Percentiles rank a stretch among this genome's conserved stretches.
Conservation (phyloP, 805 yeast genomes). For the Barnettozyma sucrosica region DNA sequence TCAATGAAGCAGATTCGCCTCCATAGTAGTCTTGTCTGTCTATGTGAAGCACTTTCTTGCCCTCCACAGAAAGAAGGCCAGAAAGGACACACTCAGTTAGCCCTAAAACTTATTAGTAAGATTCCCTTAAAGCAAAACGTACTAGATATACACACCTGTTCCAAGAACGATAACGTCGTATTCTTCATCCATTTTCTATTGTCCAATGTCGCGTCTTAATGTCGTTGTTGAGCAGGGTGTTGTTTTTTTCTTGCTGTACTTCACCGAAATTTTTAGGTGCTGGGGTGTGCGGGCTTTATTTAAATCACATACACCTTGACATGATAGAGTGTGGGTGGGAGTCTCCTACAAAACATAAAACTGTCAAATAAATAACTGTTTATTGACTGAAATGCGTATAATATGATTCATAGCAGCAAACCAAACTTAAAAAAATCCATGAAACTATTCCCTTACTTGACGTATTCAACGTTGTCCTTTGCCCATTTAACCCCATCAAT, state of each 20-base stretch:
- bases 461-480: conserved; percentile 67
- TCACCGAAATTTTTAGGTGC: not conserved
- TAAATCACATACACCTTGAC: too few species aligned
- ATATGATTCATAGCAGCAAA: not conserved
- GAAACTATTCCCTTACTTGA: not conserved
- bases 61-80: conserved; percentile 93
- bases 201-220: not conserved
- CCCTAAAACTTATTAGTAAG: conserved; percentile 41
- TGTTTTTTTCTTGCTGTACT: not conserved
- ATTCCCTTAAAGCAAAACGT: not conserved
- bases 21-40: conserved; percentile 97
- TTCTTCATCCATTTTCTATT: conserved; percentile 81
- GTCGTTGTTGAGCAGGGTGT: not conserved
- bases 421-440: not conserved
- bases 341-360: too few species aligned
- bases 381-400: not conserved
- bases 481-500: conserved; percentile 67
- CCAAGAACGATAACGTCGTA: conserved; percentile 95
- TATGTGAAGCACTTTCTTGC: conserved; percentile 93
- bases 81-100: conserved; percentile 93
- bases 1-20: conserved; percentile 82
- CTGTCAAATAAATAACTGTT: not conserved
- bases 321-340: not conserved
- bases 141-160: conserved; percentile 1
- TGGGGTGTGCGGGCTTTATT: not conserved